Evolutionary conservation across 306 rosid species (phyloP).

Genomic region (Argentina anserina): DNA sequence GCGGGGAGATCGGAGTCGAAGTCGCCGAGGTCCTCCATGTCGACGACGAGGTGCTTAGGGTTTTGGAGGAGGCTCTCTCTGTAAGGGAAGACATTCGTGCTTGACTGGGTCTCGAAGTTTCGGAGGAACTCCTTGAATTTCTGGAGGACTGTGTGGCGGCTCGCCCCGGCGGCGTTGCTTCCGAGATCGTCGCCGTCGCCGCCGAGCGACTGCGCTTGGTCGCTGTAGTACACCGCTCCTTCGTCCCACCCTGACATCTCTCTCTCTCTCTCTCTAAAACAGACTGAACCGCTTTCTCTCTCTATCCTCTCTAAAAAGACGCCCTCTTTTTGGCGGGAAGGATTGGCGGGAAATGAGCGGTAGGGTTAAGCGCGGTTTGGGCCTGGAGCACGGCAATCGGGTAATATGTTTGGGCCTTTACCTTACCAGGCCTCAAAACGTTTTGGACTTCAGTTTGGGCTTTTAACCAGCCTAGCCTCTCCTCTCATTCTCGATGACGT

Average conservation of each 20-base stretch:
- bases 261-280: slow-evolving; percentile 6
- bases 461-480: no score
- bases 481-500: neutral
- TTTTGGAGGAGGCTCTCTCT: slow-evolving; percentile 75
- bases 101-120: slow-evolving; percentile 51
- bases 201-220: slow-evolving; percentile 87
- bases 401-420: neutral
- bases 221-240: slow-evolving; percentile 91
- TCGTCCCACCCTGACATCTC: slow-evolving; percentile 98
- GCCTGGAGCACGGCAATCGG: no score
- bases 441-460: neutral
- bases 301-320: slow-evolving; percentile 1
- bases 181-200: slow-evolving; percentile 33
- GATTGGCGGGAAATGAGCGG: slow-evolving; percentile 42
- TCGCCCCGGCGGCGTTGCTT: slow-evolving; percentile 39
- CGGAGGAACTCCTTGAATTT: slow-evolving; percentile 94
- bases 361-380: neutral
- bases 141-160: slow-evolving; percentile 67
- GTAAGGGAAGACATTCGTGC: slow-evolving; percentile 67
- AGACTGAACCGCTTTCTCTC: neutral
- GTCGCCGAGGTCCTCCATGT: slow-evolving; percentile 69
- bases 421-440: neutral
- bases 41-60: slow-evolving; percentile 56
- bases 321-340: slow-evolving; percentile 43
- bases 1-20: slow-evolving; percentile 75